Evolutionary conservation across 2,329 filamentous ascomycete species (phyloP), one percentile per base, ranked within the genome.

Genomic region (Dothistroma pini): DNA sequence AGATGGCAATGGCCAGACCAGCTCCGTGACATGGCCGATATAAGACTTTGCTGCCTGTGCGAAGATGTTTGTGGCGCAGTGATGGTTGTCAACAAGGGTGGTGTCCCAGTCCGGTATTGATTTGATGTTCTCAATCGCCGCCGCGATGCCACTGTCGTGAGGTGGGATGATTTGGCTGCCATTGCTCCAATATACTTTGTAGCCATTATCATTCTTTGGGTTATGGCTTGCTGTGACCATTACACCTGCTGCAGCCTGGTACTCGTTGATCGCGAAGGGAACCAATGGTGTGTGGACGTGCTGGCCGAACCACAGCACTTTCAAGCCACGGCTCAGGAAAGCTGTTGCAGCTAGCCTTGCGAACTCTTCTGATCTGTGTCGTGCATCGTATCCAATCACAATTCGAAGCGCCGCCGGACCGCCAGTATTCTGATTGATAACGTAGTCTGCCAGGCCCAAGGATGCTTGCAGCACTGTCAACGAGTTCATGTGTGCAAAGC

Each of bases 151-250:
- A 21, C 69, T 75, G 65, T 88, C 86, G 63, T 84, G 81, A 3
- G 86, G 86, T 10, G 84, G 80, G 57, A 87, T 86, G 65, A 88
- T 88, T 70, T 88, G 86, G 68, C 84, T 86, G 2, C 85, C 86
- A 68, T 87, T 87, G 16, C 77, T 78, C 77, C 83, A 86, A 74
- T 88, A 88, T 9, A 88, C 86, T 74, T 88, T 88, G 75, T 88
- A 88, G 21, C 86, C 86, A 69, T 88, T 88, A 70, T 88, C 85
- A 66, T 82, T 77, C 51, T 84, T 81, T 14, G 85, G 85, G 66
- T 88, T 88, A 72, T 87, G 85, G 68, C 84, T 86, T 34, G 86
- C 86, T 14, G 86, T 88, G 41, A 88, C 80, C 85, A 88, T 88
- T 32, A 88, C 77, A 21, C 86, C 86, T 49, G 83, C 85, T 4